Base-by-base conservation (phyloP, 306 rosid genomes). In the Ziziphus jujuba region DNA sequence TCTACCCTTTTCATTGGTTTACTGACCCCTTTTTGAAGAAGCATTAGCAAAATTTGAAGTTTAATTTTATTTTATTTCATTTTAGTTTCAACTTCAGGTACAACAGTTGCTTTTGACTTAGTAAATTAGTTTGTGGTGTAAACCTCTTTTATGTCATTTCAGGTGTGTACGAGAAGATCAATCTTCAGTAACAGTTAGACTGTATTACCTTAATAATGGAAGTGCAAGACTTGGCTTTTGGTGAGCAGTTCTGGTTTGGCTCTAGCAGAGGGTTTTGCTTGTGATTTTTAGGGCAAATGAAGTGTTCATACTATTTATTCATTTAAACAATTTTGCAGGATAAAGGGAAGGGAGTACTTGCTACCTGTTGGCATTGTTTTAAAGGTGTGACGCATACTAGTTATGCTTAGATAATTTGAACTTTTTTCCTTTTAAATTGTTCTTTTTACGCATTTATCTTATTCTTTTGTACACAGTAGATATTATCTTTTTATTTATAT, bases 211-310 rank as follows among this genome's bases (percentile, higher is more conserved):
- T 80, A 82, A 78, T 44, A 90, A 79, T 60, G 97, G 95, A 71
- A 93, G 97, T 69, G 98, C 98, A 63, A 88, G 98, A 68, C 76
- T 93, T 61, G 96, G 98, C 72, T 82, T 90, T 79, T 93, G 98
- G 98, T 93, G 85, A 80, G 89, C 62, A 56, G 52, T 66, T 58
- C 69, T 24, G 56, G 70, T 53, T 67, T 79, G 55, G 56, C 61
- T 72, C 70, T 55, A 61, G 15, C 14, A 47, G 44, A 71, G 55
- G 35, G 31, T n/a, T 38, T 52, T 58, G 72, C n/a, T 81, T 59
- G 19, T 70, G 57, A 45, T 66, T 65, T 70, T 45, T 56, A 59
- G 69, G 22, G 22, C 22, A 6, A 50, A 50, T 16, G 22, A 6
- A 14, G 5, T 66, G 9, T 38, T 6, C 10, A 17, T 17, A 15